Evolutionary conservation across 2,329 filamentous ascomycete species (phyloP).

Genomic region (Microdochium trichocladiopsis): DNA sequence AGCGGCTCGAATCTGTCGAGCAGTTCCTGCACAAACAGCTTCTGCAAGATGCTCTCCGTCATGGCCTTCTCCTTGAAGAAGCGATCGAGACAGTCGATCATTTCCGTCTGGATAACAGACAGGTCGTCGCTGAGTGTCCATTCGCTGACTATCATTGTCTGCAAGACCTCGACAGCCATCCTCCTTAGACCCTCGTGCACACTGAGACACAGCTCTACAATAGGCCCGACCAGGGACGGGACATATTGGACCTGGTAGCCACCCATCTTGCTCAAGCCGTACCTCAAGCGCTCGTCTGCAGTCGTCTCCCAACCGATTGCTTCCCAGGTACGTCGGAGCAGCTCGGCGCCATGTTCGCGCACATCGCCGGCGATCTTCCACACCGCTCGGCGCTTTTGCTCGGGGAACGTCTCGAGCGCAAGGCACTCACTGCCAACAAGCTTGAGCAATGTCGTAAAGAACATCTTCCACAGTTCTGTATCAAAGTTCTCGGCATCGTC

Average conservation of each 20-base stretch:
- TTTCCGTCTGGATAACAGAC: conserved; percentile 85
- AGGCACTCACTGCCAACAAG: conserved; percentile 84
- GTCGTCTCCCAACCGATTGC: conserved; percentile 94
- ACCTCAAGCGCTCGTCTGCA: conserved; percentile 68
- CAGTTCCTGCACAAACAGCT: conserved; percentile 84
- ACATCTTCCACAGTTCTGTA: conserved; percentile 87
- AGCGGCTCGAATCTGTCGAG: conserved; percentile 72
- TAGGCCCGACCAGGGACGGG: conserved; percentile 80
- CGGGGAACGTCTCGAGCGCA: conserved; percentile 90
- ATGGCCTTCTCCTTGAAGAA: conserved; percentile 86
- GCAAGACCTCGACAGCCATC: conserved; percentile 87
- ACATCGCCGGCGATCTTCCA: conserved; percentile 99
- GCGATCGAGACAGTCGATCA: conserved; percentile 87
- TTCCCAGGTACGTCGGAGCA: conserved; percentile 83
- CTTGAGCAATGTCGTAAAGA: conserved; percentile 83
- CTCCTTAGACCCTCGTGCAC: conserved; percentile 86
- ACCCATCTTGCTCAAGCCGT: conserved; percentile 77
- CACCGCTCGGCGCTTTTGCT: conserved; percentile 90
- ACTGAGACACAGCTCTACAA: conserved; percentile 89
- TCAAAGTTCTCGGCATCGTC: conserved; percentile 91
- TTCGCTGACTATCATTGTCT: conserved; percentile 98
- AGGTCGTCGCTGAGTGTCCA: conserved; percentile 95
- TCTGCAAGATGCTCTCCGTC: conserved; percentile 84
- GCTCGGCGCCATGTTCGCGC: conserved; percentile 79
- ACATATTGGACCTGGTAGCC: conserved; percentile 99